phyloP scores from a whole-genome alignment of 1,284 basidiomycete genomes.

The Microbotryum saponariae region DNA sequence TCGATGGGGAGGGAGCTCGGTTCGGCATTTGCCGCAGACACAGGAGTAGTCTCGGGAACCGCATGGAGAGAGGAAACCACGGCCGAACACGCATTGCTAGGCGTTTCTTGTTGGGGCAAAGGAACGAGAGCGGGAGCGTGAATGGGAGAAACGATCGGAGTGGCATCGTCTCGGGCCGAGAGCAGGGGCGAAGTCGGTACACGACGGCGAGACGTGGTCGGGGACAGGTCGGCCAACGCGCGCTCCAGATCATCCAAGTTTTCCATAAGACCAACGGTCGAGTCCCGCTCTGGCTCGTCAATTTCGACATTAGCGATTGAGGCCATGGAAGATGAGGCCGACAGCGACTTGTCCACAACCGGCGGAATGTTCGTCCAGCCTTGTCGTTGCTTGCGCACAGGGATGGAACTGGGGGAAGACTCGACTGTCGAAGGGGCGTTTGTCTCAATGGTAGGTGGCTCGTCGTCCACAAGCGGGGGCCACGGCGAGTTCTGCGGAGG shows the following conservation, averaged over 20 bases:
- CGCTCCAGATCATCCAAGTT: conserved; percentile 35
- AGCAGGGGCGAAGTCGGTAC: too few relatives aligned
- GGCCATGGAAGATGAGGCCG: conserved; percentile 15
- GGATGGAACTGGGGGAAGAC: conserved; percentile 20
- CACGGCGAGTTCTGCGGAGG: conserved; percentile 1
- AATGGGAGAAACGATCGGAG: too few relatives aligned
- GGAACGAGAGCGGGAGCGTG: too few relatives aligned
- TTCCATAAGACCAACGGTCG: conserved; percentile 31
- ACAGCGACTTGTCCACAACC: conserved; percentile 17
- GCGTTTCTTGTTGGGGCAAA: neutral
- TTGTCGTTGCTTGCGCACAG: conserved; percentile 17
- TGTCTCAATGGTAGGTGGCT: conserved; percentile 8
- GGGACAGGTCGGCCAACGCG: conserved; percentile 33
- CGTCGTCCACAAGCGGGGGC: neutral
- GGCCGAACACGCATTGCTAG: neutral
- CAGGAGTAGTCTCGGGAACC: too few relatives aligned
- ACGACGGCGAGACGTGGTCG: neutral
- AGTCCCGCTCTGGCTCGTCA: conserved; percentile 16
- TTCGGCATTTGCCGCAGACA: too few relatives aligned
- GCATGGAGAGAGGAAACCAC: too few relatives aligned
- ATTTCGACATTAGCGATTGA: conserved; percentile 11
- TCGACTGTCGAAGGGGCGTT: conserved; percentile 17
- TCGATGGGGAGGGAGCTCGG: too few relatives aligned
- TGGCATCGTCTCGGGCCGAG: too few relatives aligned
- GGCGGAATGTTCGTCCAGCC: conserved; percentile 19